A percentile compares a stretch with the other conserved stretches of the same genome.
Evolutionary conservation across 1,139 yeast species (phyloP).

Genomic region (Taphrina communis): DNA sequence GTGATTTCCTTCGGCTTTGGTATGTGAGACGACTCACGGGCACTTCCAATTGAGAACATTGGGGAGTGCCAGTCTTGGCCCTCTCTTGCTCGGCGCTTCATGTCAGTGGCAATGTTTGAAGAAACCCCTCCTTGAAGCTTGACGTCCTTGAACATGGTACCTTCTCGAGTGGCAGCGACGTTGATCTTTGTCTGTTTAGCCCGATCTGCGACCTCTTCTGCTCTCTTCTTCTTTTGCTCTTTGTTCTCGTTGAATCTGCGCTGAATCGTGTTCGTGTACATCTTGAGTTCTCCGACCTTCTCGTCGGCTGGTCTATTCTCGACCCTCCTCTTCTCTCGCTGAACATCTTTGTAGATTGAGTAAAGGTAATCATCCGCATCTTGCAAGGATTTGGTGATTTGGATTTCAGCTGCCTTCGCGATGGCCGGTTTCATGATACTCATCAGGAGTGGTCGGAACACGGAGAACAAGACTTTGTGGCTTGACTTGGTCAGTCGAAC

Average conservation of each 20-base stretch:
- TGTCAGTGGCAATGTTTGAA: conserved; percentile 43
- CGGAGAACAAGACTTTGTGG: conserved; percentile 45
- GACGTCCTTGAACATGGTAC: conserved; percentile 44
- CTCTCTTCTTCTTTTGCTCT: conserved; percentile 41
- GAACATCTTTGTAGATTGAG: conserved; percentile 42
- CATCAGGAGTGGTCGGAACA: conserved; percentile 46
- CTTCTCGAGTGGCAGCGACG: conserved; percentile 44
- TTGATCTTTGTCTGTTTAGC: conserved; percentile 42
- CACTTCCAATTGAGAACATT: conserved; percentile 45
- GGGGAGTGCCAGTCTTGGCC: conserved; percentile 47
- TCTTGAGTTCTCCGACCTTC: conserved; percentile 38
- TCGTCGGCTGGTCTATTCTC: conserved; percentile 33
- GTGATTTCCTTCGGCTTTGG: conserved; percentile 35
- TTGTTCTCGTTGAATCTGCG: conserved; percentile 40
- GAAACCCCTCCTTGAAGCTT: conserved; percentile 43
- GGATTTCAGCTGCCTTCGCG: conserved; percentile 45
- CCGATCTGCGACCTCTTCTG: conserved; percentile 34
- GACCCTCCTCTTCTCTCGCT: conserved; percentile 43
- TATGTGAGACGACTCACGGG: conserved; percentile 25
- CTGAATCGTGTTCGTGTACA: conserved; percentile 45
- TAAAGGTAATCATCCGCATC: conserved; percentile 44
- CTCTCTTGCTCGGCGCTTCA: conserved; percentile 44
- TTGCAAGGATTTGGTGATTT: conserved; percentile 44
- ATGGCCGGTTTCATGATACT: conserved; percentile 45
- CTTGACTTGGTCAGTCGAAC: conserved; percentile 45